Base-by-base conservation (phyloP, 2,329 filamentous ascomycete genomes). In the Chrysoporthe deuterocubensis region DNA sequence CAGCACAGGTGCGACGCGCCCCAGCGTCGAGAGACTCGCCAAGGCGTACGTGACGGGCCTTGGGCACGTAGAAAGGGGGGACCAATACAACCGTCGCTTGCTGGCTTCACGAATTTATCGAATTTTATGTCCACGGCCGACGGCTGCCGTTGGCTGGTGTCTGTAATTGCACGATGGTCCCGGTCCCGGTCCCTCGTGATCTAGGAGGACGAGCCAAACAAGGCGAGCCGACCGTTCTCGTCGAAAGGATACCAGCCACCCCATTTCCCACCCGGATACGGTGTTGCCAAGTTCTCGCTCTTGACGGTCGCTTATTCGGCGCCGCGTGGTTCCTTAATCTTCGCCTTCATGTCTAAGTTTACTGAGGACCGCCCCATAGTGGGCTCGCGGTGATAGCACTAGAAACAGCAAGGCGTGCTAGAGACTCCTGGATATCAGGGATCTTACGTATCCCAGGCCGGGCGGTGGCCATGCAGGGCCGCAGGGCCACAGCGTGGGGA, bases 1-100 rank as follows among this genome's bases (percentile, higher is more conserved):
- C 42, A 18, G 54, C 64, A 56, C 43, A 43, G 61, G 40, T 16
- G 64, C 56, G 56, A 65, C 56, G 64, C 44, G 56, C 21, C 34
- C 50, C 50, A 54, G 26, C 50, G 32, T 18, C 5, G 50, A 54
- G 14, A 4, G 11, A 5, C 2, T 34, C 21, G 50, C 26, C 6
- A 6, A 9, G 37, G 37, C 3, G 11, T 32, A 54, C 50, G 21
- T 54, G 13, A 54, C 50, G 32, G 11, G 50, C 26, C 26, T 2
- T 54, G 14, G n/a, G 32, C 50, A 54, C 11, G 26, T 2, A 14
- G 13, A 54, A 52, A 26, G 6, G 48, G 48, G 50, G 50, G 14
- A 13, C 26, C 50, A 54, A 34, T 54, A 26, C 16, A 5, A 54
- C 32, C 21, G 21, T 32, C 26, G 11, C 13, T 21, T 54, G 50